phyloP scores from a whole-genome alignment of 2,329 filamentous ascomycete species.

The Cadophora sp. region DNA sequence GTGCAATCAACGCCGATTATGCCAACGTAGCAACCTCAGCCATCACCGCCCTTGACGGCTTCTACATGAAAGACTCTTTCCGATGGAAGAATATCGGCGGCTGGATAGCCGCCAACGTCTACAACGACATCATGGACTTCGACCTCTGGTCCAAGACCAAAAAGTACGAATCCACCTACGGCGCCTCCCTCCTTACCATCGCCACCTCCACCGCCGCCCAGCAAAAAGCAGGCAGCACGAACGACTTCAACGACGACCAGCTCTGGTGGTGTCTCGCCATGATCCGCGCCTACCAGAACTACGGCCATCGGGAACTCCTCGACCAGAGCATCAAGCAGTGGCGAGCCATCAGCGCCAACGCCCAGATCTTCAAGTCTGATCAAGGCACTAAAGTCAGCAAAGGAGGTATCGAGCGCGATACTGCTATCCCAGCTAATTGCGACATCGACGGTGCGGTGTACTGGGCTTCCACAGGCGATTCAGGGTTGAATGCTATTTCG shows the following conservation, averaged over 20 bases:
- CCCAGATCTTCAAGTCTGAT: constrained; percentile 23
- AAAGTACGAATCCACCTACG: constrained; percentile 13
- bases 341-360: constrained; percentile 23
- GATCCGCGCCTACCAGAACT: constrained; percentile 27
- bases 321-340: constrained; percentile 24
- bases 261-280: constrained; percentile 32
- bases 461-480: constrained; percentile 20
- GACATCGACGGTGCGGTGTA: constrained; percentile 29
- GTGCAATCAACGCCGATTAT: constrained; percentile 4
- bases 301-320: constrained; percentile 17
- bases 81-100: constrained; percentile 23
- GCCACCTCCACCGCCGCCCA: constrained; percentile 8
- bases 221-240: constrained; percentile 14
- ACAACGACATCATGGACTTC: constrained; percentile 28
- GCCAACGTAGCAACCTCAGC: constrained; percentile 14
- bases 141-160: constrained; percentile 19
- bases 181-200: constrained; percentile 17
- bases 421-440: constrained; percentile 20
- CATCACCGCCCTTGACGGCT: constrained; percentile 20
- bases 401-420: constrained; percentile 20
- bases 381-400: constrained; percentile 23
- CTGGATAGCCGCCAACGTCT: constrained; percentile 31
- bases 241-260: constrained; percentile 30
- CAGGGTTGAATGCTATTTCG: constrained; percentile 28
- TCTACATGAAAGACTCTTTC: constrained; percentile 17